Base-by-base conservation (phyloP, 805 yeast species). In the Candida piceae region DNA sequence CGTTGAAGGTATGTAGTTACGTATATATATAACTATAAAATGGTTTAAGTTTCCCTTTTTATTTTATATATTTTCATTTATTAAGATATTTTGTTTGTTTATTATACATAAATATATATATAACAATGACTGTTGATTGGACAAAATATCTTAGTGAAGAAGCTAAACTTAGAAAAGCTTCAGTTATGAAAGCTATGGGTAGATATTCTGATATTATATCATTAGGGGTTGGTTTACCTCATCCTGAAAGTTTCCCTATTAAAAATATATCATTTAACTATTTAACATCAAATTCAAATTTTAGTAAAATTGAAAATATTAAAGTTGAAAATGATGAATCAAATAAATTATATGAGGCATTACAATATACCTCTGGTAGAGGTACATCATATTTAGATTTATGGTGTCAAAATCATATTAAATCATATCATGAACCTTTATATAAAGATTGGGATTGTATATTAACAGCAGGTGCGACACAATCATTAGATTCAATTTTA, bases 401-500 rank as follows among this genome's bases (percentile, higher is more conserved):
- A 3, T 74, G 68, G 57, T 42, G 69, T 39, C 62, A 51, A 40
- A 61, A 63, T 18, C 76, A 74, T 53, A 66, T 75, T 16, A 43
- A 40, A 12, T 36, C 52, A 41, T 63, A 66, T 38, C 79, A 74
- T 53, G 51, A 55, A 16, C 68, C 69, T n/a, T 60, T 60, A 4
- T 74, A 72, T 42, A 49, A 52, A 11, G 70, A 82, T 57, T 89
- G 96, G 96, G 80, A 73, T 46, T 60, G 77, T 23, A 62, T 87
- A 25, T 62, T 80, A 46, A 74, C 86, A 34, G 73, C 80, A 10
- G 97, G 97, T 46, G 86, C 85, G 66, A 89, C 97, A n/a, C 86
- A 84, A 60, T 75, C 85, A 5, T 80, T 94, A 81, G 96, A 89
- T 52, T 74, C 93, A 3, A 70, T 79, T 17, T 70, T 90, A 54